Conservation (phyloP, 495 filamentous ascomycete genomes). For the Neurospora sp. region DNA sequence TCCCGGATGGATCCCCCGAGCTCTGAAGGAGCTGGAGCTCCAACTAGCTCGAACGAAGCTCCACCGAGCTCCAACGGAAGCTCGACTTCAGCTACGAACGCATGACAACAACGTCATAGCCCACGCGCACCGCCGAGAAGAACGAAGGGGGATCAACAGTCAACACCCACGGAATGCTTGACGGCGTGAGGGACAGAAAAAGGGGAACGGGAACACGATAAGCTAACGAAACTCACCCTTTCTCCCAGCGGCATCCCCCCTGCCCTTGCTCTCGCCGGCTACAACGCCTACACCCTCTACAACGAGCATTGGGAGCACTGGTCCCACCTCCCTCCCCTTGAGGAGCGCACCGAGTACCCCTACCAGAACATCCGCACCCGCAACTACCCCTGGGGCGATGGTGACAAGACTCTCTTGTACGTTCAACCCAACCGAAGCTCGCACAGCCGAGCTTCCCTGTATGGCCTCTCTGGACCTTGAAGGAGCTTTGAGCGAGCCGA, state of each 20-base stretch:
- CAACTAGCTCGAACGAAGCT: background rate
- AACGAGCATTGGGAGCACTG: slow-evolving; percentile 94
- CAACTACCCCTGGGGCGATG: slow-evolving; percentile 86
- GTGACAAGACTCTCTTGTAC: slow-evolving; percentile 61
- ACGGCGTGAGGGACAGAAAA: background rate
- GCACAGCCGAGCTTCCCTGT: background rate
- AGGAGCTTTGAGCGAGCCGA: background rate
- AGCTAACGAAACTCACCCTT: slow-evolving; percentile 8
- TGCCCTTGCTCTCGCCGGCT: slow-evolving; percentile 52
- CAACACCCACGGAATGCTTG: background rate
- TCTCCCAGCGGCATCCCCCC: slow-evolving; percentile 54
- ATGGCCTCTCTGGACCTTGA: background rate
- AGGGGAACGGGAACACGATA: slow-evolving; percentile 3
- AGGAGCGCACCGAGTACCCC: slow-evolving; percentile 81
- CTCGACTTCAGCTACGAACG: background rate
- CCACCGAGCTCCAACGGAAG: background rate
- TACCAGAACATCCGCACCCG: slow-evolving; percentile 90
- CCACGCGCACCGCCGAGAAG: background rate
- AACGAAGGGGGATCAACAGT: background rate
- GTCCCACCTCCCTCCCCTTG: slow-evolving; percentile 72
- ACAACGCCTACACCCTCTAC: slow-evolving; percentile 86
- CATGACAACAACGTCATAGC: background rate
- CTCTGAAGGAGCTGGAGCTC: background rate
- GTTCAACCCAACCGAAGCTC: slow-evolving; percentile 4
- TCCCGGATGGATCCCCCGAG: background rate